Base-by-base conservation (phyloP, 345 rosid species). In the Syzygium aqueum region DNA sequence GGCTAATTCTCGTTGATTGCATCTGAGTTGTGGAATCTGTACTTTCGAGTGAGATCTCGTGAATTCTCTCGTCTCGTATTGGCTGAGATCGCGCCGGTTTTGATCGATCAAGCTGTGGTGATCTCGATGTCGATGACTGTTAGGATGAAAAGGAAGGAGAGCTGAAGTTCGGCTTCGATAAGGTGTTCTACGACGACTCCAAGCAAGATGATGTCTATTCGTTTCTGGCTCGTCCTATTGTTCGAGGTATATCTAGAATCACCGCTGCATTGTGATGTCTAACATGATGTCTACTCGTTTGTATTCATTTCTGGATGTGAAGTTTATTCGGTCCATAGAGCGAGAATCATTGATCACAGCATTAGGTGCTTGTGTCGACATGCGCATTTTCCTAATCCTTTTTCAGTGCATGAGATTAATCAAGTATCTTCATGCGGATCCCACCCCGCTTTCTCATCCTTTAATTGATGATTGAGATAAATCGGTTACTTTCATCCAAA, bases 121-220 rank as follows among this genome's bases (percentile, higher is more conserved):
- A 12, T 53, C 28, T 57, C 61, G 61, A 56, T 11, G 61, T 22
- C 61, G 61, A 3, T 52, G 40, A 51, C 23, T 37, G 22, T 21
- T 85, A 97, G 98, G 97, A 96, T 89, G 99, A 97, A 53, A 96
- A 95, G 90, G 98, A 97, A 86, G 98, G 93, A 84, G 96, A 95
- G 67, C 88, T 90, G 85, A 90, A 89, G 77, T 95, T 96, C 87
- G 90, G 91, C 92, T 94, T 96, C 30, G 98, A 97, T 88, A 90
- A 90, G 91, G 96, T 94, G 53, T 96, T 96, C 87, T 92, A 93
- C 40, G 93, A 96, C 89, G 91, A 91, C 57, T 94, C 99, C 59
- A 51, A 89, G 87, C 99, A 95, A 93, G 89, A 92, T 88, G 94
- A 92, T 78, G 93, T 97, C 16, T 97, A 92, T 84, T 91, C 93